Evolutionary conservation across 164 flowering plant species (phyloP), one percentile per base, ranked within the genome.

Genomic region (Berberis vulgaris): DNA sequence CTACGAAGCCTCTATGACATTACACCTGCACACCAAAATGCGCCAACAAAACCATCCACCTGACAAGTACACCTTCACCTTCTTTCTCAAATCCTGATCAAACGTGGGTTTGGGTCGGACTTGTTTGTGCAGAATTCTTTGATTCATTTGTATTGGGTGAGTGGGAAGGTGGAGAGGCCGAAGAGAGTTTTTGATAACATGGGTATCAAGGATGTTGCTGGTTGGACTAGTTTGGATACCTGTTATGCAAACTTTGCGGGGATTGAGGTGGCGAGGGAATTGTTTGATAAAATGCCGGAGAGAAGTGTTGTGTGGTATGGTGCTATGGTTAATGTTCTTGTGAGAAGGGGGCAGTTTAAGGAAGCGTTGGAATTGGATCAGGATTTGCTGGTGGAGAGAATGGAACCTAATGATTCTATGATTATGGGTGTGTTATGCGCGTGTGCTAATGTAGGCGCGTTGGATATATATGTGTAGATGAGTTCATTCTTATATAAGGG

Each of bases 111-210:
- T 55, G 69, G 54, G 26, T 65, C 65, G 5, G 11, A 54, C 55
- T 78, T 56, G 49, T 75, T 77, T 64, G 79, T 76, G 7, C 67
- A 60, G 65, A 84, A 82, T 62, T 67, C 80, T 58, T 73, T 84
- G 77, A 71, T 84, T 26, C 72, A 67, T 59, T 42, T 78, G 73
- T 82, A 82, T 67, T 81, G 72, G 1, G 71, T 41, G 53, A 80
- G 80, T 44, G 82, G 81, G 1, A 39, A 70, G 57, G 45, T 76
- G 12, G 70, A 47, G 0, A 62, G 63, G 49, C 81, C 80, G 0
- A 82, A 82, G 3, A 41, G 63, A 5, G 62, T 84, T 77, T 82
- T 82, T 44, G 86, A 81, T 71, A 73, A 65, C 71, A 77, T 79
- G 78, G 5, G 73, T 12, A 68, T 68, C 0, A 80, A 75, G 7